phyloP scores from a whole-genome alignment of 106 monocot genomes.

The Apostasia shenzhenica region DNA sequence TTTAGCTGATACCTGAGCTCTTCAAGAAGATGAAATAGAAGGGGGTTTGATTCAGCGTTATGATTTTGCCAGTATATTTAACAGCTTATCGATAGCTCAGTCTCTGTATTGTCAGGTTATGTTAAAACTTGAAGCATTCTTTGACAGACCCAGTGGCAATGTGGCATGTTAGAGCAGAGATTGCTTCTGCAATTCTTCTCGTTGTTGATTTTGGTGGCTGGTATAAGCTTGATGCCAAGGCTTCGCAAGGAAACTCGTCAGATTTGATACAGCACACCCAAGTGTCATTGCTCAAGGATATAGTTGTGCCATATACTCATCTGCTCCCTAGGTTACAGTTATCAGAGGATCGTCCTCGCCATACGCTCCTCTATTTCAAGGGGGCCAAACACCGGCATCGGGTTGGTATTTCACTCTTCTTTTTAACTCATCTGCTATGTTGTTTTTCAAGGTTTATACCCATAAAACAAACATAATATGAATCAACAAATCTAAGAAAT shows the following conservation, averaged over 20 bases:
- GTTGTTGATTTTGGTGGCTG: conserved; percentile 98
- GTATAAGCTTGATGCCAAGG: conserved; percentile 80
- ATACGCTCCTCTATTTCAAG: conserved; percentile 87
- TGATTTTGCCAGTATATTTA: conserved; percentile 2
- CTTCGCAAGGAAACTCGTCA: conserved; percentile 39
- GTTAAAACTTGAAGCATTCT: conserved; percentile 80
- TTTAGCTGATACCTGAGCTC: too few relatives aligned
- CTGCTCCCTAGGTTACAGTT: conserved; percentile 59
- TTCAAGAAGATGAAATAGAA: too few relatives aligned
- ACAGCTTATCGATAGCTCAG: conserved; percentile 43
- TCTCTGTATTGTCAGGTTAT: conserved; percentile 60
- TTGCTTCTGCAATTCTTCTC: conserved; percentile 74
- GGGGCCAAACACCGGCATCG: conserved; percentile 87
- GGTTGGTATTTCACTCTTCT: conserved; percentile 30
- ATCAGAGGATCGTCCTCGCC: conserved; percentile 45
- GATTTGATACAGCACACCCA: conserved; percentile 66
- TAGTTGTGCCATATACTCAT: conserved; percentile 90
- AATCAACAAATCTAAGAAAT: too few relatives aligned
- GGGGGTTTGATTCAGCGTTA: too few relatives aligned
- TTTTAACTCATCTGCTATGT: neutral
- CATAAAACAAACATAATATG: too few relatives aligned
- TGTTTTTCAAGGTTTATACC: neutral
- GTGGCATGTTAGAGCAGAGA: conserved; percentile 90
- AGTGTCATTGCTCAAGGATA: conserved; percentile 90
- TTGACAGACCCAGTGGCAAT: conserved; percentile 99